Base-by-base conservation (phyloP, 257 asterid genomes). In the Gentiana straminea region DNA sequence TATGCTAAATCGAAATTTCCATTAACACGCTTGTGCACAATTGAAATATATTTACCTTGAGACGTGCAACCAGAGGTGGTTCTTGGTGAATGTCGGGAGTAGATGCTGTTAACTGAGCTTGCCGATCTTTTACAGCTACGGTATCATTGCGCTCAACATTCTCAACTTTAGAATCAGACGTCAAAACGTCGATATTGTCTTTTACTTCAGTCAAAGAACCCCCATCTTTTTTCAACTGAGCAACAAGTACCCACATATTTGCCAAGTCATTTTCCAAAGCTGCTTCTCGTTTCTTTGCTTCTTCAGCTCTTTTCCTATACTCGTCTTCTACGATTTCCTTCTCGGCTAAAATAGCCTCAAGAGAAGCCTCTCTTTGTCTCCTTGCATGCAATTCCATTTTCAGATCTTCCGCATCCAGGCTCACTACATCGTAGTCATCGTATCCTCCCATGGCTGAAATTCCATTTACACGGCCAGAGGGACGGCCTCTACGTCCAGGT, bases 241-340 rank as follows among this genome's bases (percentile, higher is more conserved):
- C 89, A 73, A 93, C 92, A 33, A 88, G 89, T 66, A 93, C 94
- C 99, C 99, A 93, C 99, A 93, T 93, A 62, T 93, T 93, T 45
- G 99, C 96, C 67, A 93, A 74, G 67, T 93, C 99, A 79, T 93
- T 93, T 65, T 93, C 99, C 64, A 93, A 69, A 65, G 82, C 73
- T 0, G 94, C 79, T 76, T 93, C 99, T 72, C 94, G 83, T 75
- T 79, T 82, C 94, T 84, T 89, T 5, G 84, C 76, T 71, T 83
- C 99, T 57, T 86, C 96, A 65, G 70, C 68, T 68, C 78, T 82
- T 81, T 82, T 93, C 68, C 89, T 71, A 63, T 69, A 82, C 72
- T 89, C 95, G 38, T 80, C 94, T 70, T 86, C 95, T 69, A 79
- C 43, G 56, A 80, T 52, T 69, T 86, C 97, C 73, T 86, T 93